Evolutionary conservation across 371 early-diverging fungal genomes (phyloP), one percentile per base, ranked within the genome.

Genomic region (Mortierella sp.): DNA sequence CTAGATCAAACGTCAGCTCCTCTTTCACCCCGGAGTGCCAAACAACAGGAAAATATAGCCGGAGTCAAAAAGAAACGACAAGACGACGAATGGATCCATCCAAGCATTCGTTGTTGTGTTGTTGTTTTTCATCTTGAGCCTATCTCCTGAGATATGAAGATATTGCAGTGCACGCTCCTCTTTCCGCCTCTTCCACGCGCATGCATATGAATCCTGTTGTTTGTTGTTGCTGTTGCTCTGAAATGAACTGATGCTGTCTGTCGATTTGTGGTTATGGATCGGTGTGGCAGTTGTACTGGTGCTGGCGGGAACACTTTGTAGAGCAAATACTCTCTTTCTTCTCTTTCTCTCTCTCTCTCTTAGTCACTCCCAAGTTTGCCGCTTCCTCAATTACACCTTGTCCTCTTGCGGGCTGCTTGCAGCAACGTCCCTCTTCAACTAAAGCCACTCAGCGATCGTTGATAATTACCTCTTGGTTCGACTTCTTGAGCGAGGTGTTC

Each of bases 401-500:
- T 69, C 70, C 28, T 28, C 13, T 5, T 48, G n/a, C 34, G 10
- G 4, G 8, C 74, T 46, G 13, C 34, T 16, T 10, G 43, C 43
- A 40, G 43, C 43, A 6, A 40, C 43, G 11, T 46, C 50, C n/a
- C 43, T 28, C 53, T n/a, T 40, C 16, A 64, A 51, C 57, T 2
- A 31, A 73, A 40, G 43, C 4, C 43, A 40, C 43, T 40, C 46
- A 57, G 2, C 6, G 28, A 28, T 28, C 57, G 28, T 28, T 14
- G 26, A 70, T 48, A 44, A n/a, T 34, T 40, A 28, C 40, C 55
- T 46, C 26, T 21, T 19, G 34, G 31, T 64, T 90, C n/a, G 90
- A 88, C 74, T 89, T 91, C 55, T 88, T 88, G 48, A 82, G 75
- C 50, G 86, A 59, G 13, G 77, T 75, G 80, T 90, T 79, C 69